Conservation (phyloP, 192 early-diverging fungal species). For the Entophlyctis helioformis region DNA sequence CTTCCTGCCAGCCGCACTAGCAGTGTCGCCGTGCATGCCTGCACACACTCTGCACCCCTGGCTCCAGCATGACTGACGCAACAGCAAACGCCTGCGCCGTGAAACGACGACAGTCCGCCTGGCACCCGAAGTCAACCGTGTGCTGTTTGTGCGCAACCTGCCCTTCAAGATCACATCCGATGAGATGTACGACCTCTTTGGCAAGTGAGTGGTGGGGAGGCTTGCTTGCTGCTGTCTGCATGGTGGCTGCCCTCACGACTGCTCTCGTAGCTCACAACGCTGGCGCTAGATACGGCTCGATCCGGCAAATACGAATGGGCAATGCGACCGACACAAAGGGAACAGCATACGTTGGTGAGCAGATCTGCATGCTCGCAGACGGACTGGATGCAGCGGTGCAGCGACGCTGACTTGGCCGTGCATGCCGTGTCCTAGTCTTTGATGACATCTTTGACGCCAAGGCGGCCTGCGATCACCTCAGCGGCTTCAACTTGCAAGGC, state of each 20-base stretch:
- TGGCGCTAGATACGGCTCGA: constrained; percentile 64
- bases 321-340: constrained; percentile 78
- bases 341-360: constrained; percentile 76
- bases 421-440: too few species aligned
- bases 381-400: too few species aligned
- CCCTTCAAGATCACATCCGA: constrained; percentile 94
- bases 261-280: background rate
- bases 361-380: too few species aligned
- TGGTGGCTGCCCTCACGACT: background rate
- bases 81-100: too few species aligned
- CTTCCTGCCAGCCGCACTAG: too few species aligned
- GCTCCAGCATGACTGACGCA: too few species aligned
- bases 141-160: constrained; percentile 87
- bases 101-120: constrained; percentile 40
- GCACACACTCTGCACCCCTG: too few species aligned
- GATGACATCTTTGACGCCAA: constrained; percentile 98
- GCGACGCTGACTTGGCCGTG: too few species aligned
- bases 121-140: constrained; percentile 89
- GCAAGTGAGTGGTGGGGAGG: constrained; percentile 57
- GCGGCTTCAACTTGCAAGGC: constrained; percentile 90
- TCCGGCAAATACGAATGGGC: constrained; percentile 87
- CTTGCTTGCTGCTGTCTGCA: background rate
- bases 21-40: too few species aligned
- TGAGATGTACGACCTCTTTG: constrained; percentile 97
- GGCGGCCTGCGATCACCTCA: constrained; percentile 88